These are phyloP conservation scores for Phytophthora europaea DNA, from an alignment of 352 stramenopile species.

Conservation along the genomic window DNA sequence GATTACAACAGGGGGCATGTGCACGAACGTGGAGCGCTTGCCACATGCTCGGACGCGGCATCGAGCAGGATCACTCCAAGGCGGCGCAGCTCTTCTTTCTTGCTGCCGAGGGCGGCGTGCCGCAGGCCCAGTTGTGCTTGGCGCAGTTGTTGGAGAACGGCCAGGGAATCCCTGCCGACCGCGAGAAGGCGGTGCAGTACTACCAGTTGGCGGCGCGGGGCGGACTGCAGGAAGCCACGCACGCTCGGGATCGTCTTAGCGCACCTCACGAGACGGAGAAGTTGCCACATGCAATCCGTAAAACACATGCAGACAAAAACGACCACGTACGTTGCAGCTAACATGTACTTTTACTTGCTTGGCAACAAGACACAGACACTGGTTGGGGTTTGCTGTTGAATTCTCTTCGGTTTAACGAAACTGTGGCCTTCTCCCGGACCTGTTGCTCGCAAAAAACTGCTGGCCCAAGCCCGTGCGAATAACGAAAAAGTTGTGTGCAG, in stretches of 20 bases:
- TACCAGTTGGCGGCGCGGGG: constrained; percentile 75
- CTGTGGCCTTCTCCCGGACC: too few relatives aligned
- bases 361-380: constrained; percentile 17
- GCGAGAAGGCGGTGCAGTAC: constrained; percentile 78
- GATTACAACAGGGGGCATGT: constrained; percentile 44
- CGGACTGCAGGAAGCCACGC: constrained; percentile 60
- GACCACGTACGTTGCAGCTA: constrained; percentile 5
- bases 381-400: constrained; percentile 16
- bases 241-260: constrained; percentile 63
- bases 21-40: constrained; percentile 67
- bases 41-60: constrained; percentile 79
- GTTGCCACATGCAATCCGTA: constrained; percentile 13
- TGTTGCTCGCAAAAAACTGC: constrained; percentile 23
- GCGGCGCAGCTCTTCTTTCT: constrained; percentile 84
- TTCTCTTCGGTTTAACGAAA: constrained; percentile 25
- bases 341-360: too few relatives aligned
- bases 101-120: constrained; percentile 64
- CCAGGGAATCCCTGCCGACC: constrained; percentile 55
- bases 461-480: not conserved
- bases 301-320: constrained; percentile 11
- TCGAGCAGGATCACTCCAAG: constrained; percentile 57
- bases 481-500: too few relatives aligned
- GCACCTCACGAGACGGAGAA: constrained; percentile 43
- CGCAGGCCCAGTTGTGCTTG: constrained; percentile 80
- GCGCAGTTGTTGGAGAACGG: constrained; percentile 81